These are phyloP conservation scores for Scleroderma citrinum DNA, from an alignment of 768 basidiomycete species.

Conservation along the genomic window DNA sequence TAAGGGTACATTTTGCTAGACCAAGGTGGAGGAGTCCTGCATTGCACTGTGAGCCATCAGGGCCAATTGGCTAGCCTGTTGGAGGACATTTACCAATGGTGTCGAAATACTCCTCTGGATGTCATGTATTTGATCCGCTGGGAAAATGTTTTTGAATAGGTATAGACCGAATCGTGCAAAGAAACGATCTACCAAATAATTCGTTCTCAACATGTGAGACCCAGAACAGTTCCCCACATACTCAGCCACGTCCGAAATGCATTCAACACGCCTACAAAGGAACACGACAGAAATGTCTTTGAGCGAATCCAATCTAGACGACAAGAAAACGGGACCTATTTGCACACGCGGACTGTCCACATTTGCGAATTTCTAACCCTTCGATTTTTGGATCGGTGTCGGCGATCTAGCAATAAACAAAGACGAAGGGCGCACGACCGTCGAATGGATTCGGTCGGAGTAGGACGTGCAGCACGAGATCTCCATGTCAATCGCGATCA, in stretches of 20 bases:
- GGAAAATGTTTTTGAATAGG: neutral
- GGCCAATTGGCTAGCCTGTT: neutral
- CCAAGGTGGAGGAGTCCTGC: constrained; percentile 3
- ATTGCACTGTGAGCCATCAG: neutral
- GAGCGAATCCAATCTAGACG: too few relatives aligned
- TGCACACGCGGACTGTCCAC: neutral
- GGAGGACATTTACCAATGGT: neutral
- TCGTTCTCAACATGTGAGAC: too few relatives aligned
- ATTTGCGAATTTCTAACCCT: too few relatives aligned
- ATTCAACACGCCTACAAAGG: too few relatives aligned
- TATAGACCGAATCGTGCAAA: neutral
- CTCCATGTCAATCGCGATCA: neutral
- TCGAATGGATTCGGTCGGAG: neutral
- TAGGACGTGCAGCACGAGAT: neutral
- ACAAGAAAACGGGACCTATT: too few relatives aligned
- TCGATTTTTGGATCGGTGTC: neutral
- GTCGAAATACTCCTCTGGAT: neutral
- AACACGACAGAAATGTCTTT: too few relatives aligned
- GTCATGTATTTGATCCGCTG: neutral
- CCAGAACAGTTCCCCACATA: too few relatives aligned
- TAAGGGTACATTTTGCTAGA: constrained; percentile 5
- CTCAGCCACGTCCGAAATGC: too few relatives aligned
- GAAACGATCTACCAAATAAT: too few relatives aligned
- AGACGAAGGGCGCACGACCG: neutral
- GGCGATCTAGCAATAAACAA: neutral